phyloP scores from a whole-genome alignment of 2,329 filamentous ascomycete genomes.

The Arthroderma sp. region DNA sequence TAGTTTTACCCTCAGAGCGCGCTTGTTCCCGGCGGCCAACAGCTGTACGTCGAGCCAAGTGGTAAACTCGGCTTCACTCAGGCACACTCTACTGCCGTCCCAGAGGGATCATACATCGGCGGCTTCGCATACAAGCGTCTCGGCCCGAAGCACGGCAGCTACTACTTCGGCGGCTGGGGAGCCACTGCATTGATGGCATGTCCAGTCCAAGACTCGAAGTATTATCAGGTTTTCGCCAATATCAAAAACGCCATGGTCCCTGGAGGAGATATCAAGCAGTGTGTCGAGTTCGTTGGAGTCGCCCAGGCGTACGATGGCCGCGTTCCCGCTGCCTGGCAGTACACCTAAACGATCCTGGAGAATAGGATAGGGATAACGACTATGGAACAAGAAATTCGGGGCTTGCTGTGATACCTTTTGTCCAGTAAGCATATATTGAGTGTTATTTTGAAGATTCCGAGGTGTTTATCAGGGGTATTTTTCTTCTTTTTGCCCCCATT shows the following conservation, averaged over 20 bases:
- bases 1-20: constrained; percentile 29
- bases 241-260: constrained; percentile 32
- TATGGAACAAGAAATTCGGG: no score
- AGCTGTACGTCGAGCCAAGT: constrained; percentile 44
- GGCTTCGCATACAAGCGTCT: constrained; percentile 36
- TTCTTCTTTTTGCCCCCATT: background rate
- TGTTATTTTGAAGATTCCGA: no score
- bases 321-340: constrained; percentile 30
- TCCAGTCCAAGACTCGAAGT: constrained; percentile 21
- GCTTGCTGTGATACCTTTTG: no score
- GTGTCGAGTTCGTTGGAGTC: constrained; percentile 30
- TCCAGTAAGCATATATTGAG: no score
- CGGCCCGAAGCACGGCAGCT: constrained; percentile 18
- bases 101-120: constrained; percentile 39
- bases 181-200: constrained; percentile 36
- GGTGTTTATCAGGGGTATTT: no score
- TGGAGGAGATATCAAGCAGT: constrained; percentile 27
- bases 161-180: constrained; percentile 26
- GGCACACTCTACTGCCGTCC: constrained; percentile 44
- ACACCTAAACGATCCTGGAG: constrained; percentile 20
- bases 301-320: constrained; percentile 20
- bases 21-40: constrained; percentile 51
- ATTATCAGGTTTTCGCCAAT: constrained; percentile 34
- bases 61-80: constrained; percentile 46
- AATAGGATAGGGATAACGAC: background rate